Conservation (phyloP, 1,284 basidiomycete genomes). For the Sparassis latifolia region DNA sequence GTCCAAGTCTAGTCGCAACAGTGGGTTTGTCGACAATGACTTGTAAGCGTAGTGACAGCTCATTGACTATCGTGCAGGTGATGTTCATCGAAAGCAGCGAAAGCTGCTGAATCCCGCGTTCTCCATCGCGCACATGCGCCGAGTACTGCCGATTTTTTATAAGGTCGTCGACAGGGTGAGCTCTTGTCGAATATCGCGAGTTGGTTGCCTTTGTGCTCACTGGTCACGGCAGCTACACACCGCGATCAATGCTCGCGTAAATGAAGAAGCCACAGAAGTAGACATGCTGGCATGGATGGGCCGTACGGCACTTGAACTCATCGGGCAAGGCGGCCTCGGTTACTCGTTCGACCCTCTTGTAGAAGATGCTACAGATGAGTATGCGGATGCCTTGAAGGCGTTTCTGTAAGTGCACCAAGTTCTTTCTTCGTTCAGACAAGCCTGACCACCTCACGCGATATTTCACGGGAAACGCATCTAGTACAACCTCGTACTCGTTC, state of each 20-base stretch:
- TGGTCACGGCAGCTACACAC: slow-evolving; percentile 7
- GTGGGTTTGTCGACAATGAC: slow-evolving; percentile 5
- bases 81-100: slow-evolving; percentile 20
- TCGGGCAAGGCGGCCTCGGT: slow-evolving; percentile 30
- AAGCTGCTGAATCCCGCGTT: slow-evolving; percentile 25
- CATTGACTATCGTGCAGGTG: slow-evolving; percentile 10
- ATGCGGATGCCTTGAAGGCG: slow-evolving; percentile 23
- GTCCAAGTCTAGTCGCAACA: slow-evolving; percentile 14
- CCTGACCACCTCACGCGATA: background rate
- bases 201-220: background rate
- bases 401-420: slow-evolving; percentile 16
- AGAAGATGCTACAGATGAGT: slow-evolving; percentile 17
- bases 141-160: slow-evolving; percentile 21
- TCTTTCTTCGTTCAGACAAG: background rate
- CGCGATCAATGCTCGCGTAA: slow-evolving; percentile 12
- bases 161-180: background rate
- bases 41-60: too few species aligned
- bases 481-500: slow-evolving; percentile 6
- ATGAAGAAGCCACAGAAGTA: slow-evolving; percentile 16
- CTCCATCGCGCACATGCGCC: slow-evolving; percentile 18
- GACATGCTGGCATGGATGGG: slow-evolving; percentile 28
- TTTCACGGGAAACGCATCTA: slow-evolving; percentile 1
- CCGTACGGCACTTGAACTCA: slow-evolving; percentile 28
- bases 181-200: too few species aligned
- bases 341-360: slow-evolving; percentile 29